These are phyloP conservation scores for Capsicum pubescens DNA, from an alignment of 257 asterid genomes.

Conservation along the genomic window DNA sequence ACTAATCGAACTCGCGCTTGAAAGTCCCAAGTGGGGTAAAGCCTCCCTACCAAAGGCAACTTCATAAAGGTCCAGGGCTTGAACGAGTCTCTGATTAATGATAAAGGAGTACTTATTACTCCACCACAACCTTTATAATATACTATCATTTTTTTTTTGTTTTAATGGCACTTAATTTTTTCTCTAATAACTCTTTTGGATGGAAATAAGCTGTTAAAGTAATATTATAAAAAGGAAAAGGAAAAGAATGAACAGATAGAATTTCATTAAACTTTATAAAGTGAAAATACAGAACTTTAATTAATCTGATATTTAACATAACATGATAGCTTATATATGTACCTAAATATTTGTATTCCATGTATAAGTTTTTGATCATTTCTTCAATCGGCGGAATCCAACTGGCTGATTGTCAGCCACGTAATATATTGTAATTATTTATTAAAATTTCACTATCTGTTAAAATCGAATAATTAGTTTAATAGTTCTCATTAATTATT, in stretches of 20 bases:
- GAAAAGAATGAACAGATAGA: neutral
- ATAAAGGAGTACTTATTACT: too few relatives aligned
- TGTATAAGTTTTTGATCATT: neutral
- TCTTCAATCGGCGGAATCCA: slow-evolving; percentile 24
- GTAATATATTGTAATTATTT: neutral
- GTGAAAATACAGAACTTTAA: slow-evolving; percentile 1
- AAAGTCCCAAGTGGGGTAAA: too few relatives aligned
- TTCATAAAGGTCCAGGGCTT: too few relatives aligned
- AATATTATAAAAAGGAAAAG: neutral
- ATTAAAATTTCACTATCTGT: neutral
- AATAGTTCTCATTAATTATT: neutral
- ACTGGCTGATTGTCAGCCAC: neutral
- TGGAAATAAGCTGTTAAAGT: neutral
- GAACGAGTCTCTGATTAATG: too few relatives aligned
- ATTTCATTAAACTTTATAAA: neutral
- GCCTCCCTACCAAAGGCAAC: too few relatives aligned
- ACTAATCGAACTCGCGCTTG: too few relatives aligned
- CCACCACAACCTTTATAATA: too few relatives aligned
- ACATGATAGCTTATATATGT: neutral
- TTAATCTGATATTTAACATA: slow-evolving; percentile 9
- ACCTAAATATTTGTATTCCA: neutral
- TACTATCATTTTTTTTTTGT: neutral
- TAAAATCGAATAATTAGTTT: neutral
- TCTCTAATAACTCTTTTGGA: neutral
- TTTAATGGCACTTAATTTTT: neutral